Conservation (phyloP, 108 stramenopile genomes). For the Nannochloropsis salina region DNA sequence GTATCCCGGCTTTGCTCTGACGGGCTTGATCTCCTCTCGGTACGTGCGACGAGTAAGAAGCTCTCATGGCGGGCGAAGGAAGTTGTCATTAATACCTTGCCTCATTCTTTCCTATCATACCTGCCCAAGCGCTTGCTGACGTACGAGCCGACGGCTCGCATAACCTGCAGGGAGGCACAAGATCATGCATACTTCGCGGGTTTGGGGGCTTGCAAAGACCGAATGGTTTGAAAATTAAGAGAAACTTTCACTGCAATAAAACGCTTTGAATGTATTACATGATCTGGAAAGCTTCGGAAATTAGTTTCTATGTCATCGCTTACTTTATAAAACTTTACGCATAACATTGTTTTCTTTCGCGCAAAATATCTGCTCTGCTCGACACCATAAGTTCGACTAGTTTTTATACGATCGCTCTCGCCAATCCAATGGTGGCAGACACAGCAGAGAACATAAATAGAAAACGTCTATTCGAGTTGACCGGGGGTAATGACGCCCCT, state of each 20-base stretch:
- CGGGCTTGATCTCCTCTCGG: conserved; percentile 12
- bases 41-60: neutral
- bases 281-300: no score
- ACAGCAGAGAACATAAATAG: neutral
- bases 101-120: neutral
- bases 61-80: no score
- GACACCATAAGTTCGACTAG: no score
- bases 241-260: no score
- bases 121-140: neutral
- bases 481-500: neutral
- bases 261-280: no score
- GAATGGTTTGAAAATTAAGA: no score
- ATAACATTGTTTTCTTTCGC: neutral
- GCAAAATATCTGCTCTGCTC: neutral
- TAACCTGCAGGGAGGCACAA: neutral
- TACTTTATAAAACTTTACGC: no score
- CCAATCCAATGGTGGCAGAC: neutral
- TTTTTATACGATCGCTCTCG: neutral
- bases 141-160: conserved; percentile 12
- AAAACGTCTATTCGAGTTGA: neutral
- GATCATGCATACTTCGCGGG: neutral
- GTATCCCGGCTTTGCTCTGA: neutral
- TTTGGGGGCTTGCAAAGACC: neutral
- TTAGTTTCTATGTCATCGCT: no score
- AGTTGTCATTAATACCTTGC: no score